Percentiles rank a stretch among this genome's conserved stretches.
Conservation (phyloP, 129 eudicot genomes). For the Escallonia rubra region DNA sequence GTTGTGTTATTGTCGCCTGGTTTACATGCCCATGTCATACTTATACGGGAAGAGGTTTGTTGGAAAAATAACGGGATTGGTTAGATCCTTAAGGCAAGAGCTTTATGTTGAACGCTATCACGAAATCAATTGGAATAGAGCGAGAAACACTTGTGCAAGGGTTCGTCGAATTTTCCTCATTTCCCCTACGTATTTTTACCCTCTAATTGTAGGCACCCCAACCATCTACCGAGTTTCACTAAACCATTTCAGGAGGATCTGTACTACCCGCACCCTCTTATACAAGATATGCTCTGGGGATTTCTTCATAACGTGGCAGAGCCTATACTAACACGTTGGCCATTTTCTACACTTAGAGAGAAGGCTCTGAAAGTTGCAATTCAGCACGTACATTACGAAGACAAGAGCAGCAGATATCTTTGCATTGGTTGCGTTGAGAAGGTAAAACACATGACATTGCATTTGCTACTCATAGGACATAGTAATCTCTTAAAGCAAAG, state of each 20-base stretch:
- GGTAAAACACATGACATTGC: conserved; percentile 17
- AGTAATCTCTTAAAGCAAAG: no score
- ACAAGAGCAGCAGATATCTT: conserved; percentile 43
- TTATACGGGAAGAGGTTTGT: conserved; percentile 28
- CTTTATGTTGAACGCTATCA: conserved; percentile 30
- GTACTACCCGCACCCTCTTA: conserved; percentile 45
- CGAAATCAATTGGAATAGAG: conserved; percentile 30
- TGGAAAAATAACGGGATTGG: conserved; percentile 23
- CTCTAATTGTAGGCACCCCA: no score
- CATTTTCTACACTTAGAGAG: conserved; percentile 36
- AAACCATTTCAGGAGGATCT: conserved; percentile 51
- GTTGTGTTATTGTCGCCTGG: conserved; percentile 34
- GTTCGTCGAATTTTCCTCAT: neutral
- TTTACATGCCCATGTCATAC: conserved; percentile 40
- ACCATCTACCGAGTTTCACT: no score
- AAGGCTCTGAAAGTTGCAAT: conserved; percentile 47
- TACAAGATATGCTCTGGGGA: conserved; percentile 53
- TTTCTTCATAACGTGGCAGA: conserved; percentile 44
- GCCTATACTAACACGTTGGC: conserved; percentile 46
- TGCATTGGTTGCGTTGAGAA: conserved; percentile 65
- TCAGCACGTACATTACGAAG: conserved; percentile 63
- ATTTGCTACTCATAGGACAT: neutral
- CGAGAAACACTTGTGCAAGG: conserved; percentile 31
- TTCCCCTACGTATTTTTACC: no score
- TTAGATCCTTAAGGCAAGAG: conserved; percentile 29